Evolutionary conservation across 2,329 filamentous ascomycete genomes (phyloP).

Genomic region (Huntiella abstrusa): DNA sequence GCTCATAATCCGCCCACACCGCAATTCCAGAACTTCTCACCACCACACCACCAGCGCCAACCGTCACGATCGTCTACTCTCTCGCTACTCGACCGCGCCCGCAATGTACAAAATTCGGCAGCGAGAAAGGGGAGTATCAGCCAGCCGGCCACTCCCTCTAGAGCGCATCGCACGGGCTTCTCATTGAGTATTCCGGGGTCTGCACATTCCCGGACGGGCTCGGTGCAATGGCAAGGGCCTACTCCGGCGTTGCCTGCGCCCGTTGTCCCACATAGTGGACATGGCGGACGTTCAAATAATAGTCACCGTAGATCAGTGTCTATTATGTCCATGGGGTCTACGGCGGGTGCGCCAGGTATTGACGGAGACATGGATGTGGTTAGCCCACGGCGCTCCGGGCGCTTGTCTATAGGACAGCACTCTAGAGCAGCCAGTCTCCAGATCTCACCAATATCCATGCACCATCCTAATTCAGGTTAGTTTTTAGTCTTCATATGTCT

Average conservation of each 20-base stretch:
- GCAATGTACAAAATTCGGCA: slow-evolving; percentile 25
- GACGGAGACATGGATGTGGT: slow-evolving; percentile 15
- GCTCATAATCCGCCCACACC: no score
- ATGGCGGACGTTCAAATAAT: slow-evolving; percentile 15
- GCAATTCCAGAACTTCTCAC: background rate
- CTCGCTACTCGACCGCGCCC: slow-evolving; percentile 22
- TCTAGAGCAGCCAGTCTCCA: slow-evolving; percentile 67
- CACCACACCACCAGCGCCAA: slow-evolving; percentile 19
- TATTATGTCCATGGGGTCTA: slow-evolving; percentile 57
- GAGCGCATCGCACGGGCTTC: slow-evolving; percentile 48
- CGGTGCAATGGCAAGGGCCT: slow-evolving; percentile 28
- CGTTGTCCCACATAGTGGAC: slow-evolving; percentile 14
- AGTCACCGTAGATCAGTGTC: slow-evolving; percentile 57
- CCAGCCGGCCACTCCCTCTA: slow-evolving; percentile 19
- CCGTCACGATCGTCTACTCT: slow-evolving; percentile 22
- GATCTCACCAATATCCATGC: slow-evolving; percentile 33
- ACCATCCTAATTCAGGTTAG: slow-evolving; percentile 23
- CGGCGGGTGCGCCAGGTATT: slow-evolving; percentile 29
- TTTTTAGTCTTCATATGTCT: background rate
- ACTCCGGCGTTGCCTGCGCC: slow-evolving; percentile 15
- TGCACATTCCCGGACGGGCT: slow-evolving; percentile 25
- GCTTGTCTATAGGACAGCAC: slow-evolving; percentile 34
- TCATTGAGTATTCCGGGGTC: slow-evolving; percentile 39
- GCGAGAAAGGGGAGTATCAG: slow-evolving; percentile 20
- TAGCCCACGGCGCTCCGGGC: slow-evolving; percentile 6